Evolutionary conservation across 805 yeast species (phyloP), one percentile per base, ranked within the genome.

Genomic region (Candida boidinii): DNA sequence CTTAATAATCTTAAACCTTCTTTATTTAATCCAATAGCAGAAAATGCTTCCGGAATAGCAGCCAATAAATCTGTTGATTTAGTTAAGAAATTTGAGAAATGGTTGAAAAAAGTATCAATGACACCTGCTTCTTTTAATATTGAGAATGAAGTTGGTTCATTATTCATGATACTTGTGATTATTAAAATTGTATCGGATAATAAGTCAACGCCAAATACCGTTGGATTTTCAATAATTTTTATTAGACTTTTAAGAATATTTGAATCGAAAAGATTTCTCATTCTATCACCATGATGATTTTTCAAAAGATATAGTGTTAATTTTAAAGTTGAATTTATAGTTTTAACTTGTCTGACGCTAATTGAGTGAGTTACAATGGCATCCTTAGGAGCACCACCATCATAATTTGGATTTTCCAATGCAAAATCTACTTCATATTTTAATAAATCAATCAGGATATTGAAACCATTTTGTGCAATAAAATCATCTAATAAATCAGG

Each of bases 131-230:
- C 97, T 26, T 73, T 77, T 42, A 88, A 64, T 26, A 88, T 77
- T 2, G 81, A 68, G 47, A 70, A 88, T 4, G 95, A 84, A 1
- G 96, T 86, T 7, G 96, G 96, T 46, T 90, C 96, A 43, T 80
- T 82, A 50, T 88, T 90, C 19, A 88, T 76, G 38, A 86, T 83
- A 10, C 70, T 69, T 26, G 79, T 70, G 15, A 86, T 66, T 10
- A 79, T 70, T 39, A 75, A 79, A 23, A 88, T 52, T 0, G 83
- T 68, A 16, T 72, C 62, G 0, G 83, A 63, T 11, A 83, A 53
- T 11, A 84, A 54, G 12, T 73, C 66, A 25, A 76, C 72, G 0
- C 95, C 95, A 60, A 86, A 84, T 0, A 71, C 54, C 0, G 54
- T 41, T 1, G 81, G 73, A 44, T 83, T 62, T 11, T 51, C 46